Evolutionary conservation across 2,329 filamentous ascomycete species (phyloP).

Genomic region (Zelopaecilomyces penicillatus): DNA sequence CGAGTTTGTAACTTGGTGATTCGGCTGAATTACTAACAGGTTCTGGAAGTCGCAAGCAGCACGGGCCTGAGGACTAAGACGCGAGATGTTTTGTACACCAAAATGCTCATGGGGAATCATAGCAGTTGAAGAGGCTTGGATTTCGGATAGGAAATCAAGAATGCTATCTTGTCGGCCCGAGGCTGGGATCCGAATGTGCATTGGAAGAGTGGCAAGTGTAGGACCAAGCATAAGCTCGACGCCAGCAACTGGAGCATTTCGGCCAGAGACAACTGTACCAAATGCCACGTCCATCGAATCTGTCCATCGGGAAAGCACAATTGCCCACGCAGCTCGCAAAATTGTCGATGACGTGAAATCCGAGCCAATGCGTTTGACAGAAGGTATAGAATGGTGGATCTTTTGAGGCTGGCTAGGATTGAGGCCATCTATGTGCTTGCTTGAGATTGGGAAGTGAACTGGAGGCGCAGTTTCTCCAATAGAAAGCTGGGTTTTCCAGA

Average conservation of each 20-base stretch:
- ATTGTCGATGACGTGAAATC: slow-evolving; percentile 8
- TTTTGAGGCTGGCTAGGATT: too few species aligned
- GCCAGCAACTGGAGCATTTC: slow-evolving; percentile 15
- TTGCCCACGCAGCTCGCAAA: slow-evolving; percentile 8
- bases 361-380: neutral
- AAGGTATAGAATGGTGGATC: too few species aligned
- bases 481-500: neutral
- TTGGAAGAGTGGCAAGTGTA: slow-evolving; percentile 32
- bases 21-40: neutral
- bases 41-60: neutral
- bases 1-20: neutral
- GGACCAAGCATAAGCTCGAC: slow-evolving; percentile 19
- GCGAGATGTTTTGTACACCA: neutral
- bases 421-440: too few species aligned
- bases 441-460: too few species aligned
- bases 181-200: slow-evolving; percentile 23
- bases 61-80: neutral
- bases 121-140: too few species aligned
- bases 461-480: neutral
- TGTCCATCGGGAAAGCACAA: slow-evolving; percentile 3
- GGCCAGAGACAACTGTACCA: slow-evolving; percentile 16
- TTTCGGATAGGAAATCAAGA: too few species aligned
- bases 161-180: too few species aligned
- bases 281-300: slow-evolving; percentile 21
- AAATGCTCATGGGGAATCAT: neutral